A percentile compares a stretch with the other conserved stretches of the same genome.
phyloP scores from a whole-genome alignment of 2,329 filamentous ascomycete species.

The Beauveria pseudobassiana region DNA sequence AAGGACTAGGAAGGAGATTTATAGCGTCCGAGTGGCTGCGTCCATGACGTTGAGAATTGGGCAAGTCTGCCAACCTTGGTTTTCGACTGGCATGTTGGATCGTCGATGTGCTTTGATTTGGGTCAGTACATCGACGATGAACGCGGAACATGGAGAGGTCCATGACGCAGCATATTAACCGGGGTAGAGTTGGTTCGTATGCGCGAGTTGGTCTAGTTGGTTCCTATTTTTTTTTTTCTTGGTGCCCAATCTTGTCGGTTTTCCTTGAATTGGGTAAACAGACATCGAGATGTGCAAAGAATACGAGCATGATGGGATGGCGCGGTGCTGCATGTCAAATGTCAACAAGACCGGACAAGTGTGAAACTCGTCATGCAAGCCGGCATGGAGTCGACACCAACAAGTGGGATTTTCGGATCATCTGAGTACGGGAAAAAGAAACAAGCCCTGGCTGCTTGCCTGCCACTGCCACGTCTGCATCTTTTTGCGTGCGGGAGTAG shows the following conservation, averaged over 20 bases:
- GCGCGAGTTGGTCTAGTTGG: not conserved
- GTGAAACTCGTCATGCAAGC: slow-evolving; percentile 5
- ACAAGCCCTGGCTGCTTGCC: not conserved
- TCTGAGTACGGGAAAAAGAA: not conserved
- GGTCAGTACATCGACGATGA: slow-evolving; percentile 1
- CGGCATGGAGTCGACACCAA: not conserved
- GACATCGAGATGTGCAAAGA: not conserved
- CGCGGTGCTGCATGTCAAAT: not conserved
- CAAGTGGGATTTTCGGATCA: not conserved
- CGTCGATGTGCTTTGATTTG: not conserved
- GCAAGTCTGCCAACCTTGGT: not conserved
- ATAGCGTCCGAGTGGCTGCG: not conserved
- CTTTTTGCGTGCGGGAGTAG: not conserved
- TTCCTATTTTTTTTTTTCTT: too few species aligned
- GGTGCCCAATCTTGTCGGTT: too few species aligned
- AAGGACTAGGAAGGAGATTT: not conserved
- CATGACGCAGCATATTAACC: slow-evolving; percentile 2
- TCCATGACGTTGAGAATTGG: not conserved
- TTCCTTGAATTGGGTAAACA: too few species aligned
- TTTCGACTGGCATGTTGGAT: not conserved
- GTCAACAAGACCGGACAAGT: slow-evolving; percentile 1
- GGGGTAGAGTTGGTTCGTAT: not conserved
- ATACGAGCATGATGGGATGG: not conserved
- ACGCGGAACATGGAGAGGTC: not conserved
- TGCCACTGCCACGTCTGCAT: too few species aligned